Conservation (phyloP, 139 green algal species). For the Tetradesmus lagerheimii region DNA sequence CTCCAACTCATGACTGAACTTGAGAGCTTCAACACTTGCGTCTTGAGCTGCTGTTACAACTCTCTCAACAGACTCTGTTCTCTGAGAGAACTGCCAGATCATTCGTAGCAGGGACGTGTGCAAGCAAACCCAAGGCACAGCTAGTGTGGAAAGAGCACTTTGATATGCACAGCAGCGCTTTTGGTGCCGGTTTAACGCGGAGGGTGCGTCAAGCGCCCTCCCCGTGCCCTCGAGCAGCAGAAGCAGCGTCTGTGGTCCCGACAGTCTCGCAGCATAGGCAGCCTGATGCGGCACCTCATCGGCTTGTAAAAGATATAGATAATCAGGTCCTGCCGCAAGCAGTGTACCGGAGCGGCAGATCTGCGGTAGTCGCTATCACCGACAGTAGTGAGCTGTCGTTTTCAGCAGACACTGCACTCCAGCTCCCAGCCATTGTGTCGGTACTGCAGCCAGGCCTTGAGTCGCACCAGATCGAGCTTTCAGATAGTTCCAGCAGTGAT, state of each 20-base stretch:
- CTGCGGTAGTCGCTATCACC: background rate
- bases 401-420: background rate
- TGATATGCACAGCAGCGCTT: background rate
- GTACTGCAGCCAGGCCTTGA: background rate
- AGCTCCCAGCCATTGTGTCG: background rate
- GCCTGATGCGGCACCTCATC: background rate
- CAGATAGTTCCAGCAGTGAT: constrained; percentile 7
- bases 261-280: background rate
- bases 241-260: background rate
- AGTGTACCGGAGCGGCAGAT: background rate
- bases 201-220: background rate
- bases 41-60: too few relatives aligned
- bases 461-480: background rate
- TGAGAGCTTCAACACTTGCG: too few relatives aligned
- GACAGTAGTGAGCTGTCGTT: background rate
- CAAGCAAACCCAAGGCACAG: background rate
- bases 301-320: background rate
- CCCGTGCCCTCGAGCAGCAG: background rate
- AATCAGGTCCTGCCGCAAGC: background rate
- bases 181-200: background rate
- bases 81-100: background rate
- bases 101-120: background rate
- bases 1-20: too few relatives aligned
- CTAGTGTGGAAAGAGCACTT: background rate
- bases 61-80: too few relatives aligned